These are phyloP conservation scores for Colletotrichum sp. DNA, from an alignment of 2,329 filamentous ascomycete species.

Conservation along the genomic window DNA sequence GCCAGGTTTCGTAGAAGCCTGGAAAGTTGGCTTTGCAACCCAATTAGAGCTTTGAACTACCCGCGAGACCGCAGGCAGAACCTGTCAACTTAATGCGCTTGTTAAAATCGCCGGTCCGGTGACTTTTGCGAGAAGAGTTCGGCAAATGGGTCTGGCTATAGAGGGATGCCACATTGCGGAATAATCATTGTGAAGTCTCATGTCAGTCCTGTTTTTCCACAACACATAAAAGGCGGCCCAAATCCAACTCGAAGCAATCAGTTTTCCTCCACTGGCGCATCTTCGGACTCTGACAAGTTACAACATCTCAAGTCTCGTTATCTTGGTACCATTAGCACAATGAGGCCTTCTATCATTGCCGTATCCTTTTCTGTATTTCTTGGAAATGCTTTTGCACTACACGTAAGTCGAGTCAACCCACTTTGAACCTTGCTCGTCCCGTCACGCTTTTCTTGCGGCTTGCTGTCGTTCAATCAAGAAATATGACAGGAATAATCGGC, in stretches of 20 bases:
- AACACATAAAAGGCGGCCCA: accelerated
- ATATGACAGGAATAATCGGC: not conserved
- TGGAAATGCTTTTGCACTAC: not conserved
- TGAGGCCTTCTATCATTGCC: not conserved
- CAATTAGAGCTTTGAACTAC: not conserved
- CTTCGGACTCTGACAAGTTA: not conserved
- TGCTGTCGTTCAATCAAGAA: not conserved
- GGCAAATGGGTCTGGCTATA: not conserved
- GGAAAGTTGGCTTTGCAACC: not conserved
- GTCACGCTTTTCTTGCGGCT: not conserved
- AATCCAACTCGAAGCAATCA: not conserved
- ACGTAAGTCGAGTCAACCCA: not conserved
- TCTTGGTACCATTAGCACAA: not conserved
- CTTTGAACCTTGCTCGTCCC: not conserved
- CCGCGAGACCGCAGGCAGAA: too few relatives aligned
- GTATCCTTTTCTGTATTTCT: not conserved
- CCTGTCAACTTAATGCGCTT: too few relatives aligned
- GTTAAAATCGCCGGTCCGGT: not conserved
- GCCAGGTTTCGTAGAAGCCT: not conserved
- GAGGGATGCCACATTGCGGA: not conserved
- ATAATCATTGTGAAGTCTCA: not conserved
- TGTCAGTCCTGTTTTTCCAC: not conserved
- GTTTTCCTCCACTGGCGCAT: not conserved
- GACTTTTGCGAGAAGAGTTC: not conserved
- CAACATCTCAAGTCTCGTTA: not conserved